These are phyloP conservation scores for Venturia nashicola DNA, from an alignment of 2,329 filamentous ascomycete genomes.

Conservation along the genomic window DNA sequence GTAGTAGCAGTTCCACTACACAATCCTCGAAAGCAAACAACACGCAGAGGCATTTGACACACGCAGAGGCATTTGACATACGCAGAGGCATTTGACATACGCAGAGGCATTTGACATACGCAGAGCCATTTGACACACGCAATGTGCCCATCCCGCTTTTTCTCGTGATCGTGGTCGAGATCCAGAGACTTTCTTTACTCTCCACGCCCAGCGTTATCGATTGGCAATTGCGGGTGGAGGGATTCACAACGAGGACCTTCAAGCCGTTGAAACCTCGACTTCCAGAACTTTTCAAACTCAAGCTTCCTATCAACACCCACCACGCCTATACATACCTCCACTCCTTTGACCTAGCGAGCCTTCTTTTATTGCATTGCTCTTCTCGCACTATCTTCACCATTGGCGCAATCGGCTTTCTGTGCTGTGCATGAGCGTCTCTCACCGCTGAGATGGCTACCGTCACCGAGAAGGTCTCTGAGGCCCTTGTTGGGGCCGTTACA, in stretches of 20 bases:
- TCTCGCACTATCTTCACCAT: not conserved
- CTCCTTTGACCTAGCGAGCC: not conserved
- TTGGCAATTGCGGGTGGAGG: not conserved
- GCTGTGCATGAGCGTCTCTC: not conserved
- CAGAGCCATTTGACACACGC: not conserved
- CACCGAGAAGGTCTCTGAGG: constrained; percentile 27
- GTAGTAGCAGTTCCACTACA: not conserved
- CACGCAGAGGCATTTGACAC: not conserved
- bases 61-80: not conserved
- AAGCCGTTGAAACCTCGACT: not conserved
- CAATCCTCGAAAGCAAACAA: not conserved
- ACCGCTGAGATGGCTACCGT: constrained; percentile 8
- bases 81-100: not conserved
- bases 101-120: not conserved
- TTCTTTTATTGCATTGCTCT: not conserved
- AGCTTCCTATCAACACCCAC: not conserved
- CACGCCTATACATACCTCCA: not conserved
- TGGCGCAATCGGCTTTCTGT: not conserved
- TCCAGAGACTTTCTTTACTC: not conserved
- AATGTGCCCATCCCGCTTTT: not conserved
- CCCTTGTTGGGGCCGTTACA: constrained; percentile 52
- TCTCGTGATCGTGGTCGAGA: not conserved
- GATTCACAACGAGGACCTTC: not conserved
- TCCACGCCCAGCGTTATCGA: not conserved
- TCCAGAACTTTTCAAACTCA: not conserved